Base-by-base conservation (phyloP, 306 rosid genomes). In the Rosa chinensis region DNA sequence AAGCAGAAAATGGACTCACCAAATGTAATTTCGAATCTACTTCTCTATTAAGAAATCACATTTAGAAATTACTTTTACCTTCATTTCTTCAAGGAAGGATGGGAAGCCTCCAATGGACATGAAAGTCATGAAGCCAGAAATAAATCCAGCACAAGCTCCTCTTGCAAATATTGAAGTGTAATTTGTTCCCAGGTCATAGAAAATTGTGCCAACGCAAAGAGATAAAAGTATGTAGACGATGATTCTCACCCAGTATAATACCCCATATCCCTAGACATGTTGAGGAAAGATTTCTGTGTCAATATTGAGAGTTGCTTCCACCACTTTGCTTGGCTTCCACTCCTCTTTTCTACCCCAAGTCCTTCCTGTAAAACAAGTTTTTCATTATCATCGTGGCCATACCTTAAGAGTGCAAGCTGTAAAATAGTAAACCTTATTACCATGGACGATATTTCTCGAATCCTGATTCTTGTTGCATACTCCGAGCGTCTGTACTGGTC, bases 81-180 rank as follows among this genome's bases (percentile, higher is more conserved):
- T 94, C 91, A 94, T 88, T 84, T 94, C 99, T 84, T 94, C 99
- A 35, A 94, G 87, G 88, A 92, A 94, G 42, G 97, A 94, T 73
- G 97, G 99, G 83, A 94, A 94, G 80, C 97, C 99, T 82, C 95
- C 97, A 20, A 94, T 92, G 78, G 98, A 85, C 97, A 89, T 90
- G 89, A 92, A 94, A 67, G 97, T 91, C 98, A 94, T 92, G 89
- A 91, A 94, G 67, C 97, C 97, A 25, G 97, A 88, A 16, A 94
- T 52, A 76, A 92, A 94, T 16, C 92, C 98, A 1, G 91, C 97
- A 40, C 98, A 94, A 64, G 97, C 95, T 61, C 94, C 96, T 70
- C 96, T 85, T 37, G 97, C 98, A 23, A 89, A 82, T 75, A 94
- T 89, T n/a, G 96, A 83, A 10, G 78, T 72, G 62, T 87, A 91